Conservation (phyloP, 768 basidiomycete genomes). For the Hypsizygus marmoreus region DNA sequence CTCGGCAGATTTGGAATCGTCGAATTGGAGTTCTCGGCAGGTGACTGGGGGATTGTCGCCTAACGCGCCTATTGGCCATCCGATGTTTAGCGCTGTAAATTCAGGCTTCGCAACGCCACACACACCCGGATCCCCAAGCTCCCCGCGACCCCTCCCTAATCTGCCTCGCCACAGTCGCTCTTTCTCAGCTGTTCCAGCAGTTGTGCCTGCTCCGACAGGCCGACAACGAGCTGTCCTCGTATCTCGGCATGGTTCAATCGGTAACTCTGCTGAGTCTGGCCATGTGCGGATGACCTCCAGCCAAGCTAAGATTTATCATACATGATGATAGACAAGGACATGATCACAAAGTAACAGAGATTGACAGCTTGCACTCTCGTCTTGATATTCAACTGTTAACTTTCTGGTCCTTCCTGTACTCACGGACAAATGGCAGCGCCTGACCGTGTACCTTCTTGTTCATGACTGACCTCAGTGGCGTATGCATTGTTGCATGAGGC, state of each 20-base stretch:
- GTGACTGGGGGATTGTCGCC: neutral
- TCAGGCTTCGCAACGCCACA: conserved; percentile 4
- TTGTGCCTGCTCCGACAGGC: conserved; percentile 3
- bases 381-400: no score
- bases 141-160: conserved; percentile 3
- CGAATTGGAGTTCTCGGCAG: conserved; percentile 14
- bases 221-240: conserved; percentile 13
- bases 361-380: no score
- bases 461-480: no score
- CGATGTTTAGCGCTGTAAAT: conserved; percentile 8
- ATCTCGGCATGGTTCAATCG: conserved; percentile 6
- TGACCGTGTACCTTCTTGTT: no score
- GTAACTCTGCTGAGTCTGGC: neutral
- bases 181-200: conserved; percentile 11
- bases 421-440: no score
- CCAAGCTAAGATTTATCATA: neutral
- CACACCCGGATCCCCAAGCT: conserved; percentile 3
- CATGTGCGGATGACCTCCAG: conserved; percentile 2
- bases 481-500: no score
- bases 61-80: neutral
- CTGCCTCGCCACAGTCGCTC: conserved; percentile 15
- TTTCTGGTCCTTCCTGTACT: no score
- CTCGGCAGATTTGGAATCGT: conserved; percentile 15
- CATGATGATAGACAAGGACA: no score
- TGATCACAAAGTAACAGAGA: no score